A percentile compares a stretch with the other conserved stretches of the same genome.
phyloP scores from a whole-genome alignment of 225 moss, liverwort and hornwort species.

The Pseudisothecium myosuroides region DNA sequence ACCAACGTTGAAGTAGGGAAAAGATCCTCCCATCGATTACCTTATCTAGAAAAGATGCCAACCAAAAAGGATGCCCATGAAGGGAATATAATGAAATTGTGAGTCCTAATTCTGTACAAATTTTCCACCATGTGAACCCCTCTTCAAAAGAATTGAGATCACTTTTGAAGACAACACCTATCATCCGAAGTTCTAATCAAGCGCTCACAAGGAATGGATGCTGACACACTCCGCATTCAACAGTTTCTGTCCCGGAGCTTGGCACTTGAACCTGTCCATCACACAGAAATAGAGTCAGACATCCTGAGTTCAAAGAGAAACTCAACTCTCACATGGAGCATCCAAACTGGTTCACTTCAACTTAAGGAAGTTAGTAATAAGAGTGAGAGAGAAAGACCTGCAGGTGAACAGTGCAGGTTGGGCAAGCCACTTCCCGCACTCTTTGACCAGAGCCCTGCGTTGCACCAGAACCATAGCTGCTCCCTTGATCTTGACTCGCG shows the following conservation, averaged over 20 bases:
- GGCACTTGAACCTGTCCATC: slow-evolving; percentile 72
- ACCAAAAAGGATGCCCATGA: background rate
- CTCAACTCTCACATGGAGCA: background rate
- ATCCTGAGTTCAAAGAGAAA: background rate
- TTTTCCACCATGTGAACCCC: background rate
- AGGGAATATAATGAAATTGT: background rate
- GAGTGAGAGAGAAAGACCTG: slow-evolving; percentile 25
- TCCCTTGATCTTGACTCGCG: slow-evolving; percentile 13
- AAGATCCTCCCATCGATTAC: no score
- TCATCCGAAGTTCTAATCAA: background rate
- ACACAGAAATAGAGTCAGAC: background rate
- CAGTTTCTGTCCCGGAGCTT: slow-evolving; percentile 72
- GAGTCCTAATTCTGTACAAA: slow-evolving; percentile 3
- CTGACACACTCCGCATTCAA: slow-evolving; percentile 95
- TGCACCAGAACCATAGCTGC: slow-evolving; percentile 15
- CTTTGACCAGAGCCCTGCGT: slow-evolving; percentile 32
- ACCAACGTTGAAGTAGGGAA: background rate
- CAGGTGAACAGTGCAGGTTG: slow-evolving; percentile 94
- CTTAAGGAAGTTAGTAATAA: background rate
- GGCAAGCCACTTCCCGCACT: slow-evolving; percentile 88
- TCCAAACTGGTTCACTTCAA: background rate
- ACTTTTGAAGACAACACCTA: background rate
- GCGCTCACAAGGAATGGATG: slow-evolving; percentile 78
- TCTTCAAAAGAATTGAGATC: background rate
- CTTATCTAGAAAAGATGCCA: no score